Percentiles rank a stretch among this genome's conserved stretches.
Conservation (phyloP, 164 flowering plant species). For the Buxus sempervirens region DNA sequence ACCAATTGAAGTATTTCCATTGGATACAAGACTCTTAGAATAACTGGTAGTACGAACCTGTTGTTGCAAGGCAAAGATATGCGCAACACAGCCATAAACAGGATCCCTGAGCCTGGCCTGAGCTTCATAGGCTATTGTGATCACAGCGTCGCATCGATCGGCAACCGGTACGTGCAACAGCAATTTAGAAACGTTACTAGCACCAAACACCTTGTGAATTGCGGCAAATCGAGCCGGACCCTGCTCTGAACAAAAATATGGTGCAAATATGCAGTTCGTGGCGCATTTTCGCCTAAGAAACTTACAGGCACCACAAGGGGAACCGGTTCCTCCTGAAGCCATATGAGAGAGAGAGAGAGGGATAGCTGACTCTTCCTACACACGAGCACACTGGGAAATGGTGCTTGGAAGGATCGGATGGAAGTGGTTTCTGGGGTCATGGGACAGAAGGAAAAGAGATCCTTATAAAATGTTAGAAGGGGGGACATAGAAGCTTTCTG, state of each 20-base stretch:
- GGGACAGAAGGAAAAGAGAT: conserved; percentile 22
- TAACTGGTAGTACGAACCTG: conserved; percentile 48
- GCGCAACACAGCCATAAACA: conserved; percentile 95
- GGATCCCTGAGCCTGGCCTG: conserved; percentile 92
- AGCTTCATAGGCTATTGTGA: conserved; percentile 96
- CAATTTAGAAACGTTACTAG: conserved; percentile 90
- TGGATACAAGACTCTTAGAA: too few relatives aligned
- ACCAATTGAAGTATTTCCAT: too few relatives aligned
- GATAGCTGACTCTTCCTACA: conserved; percentile 13
- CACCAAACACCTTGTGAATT: conserved; percentile 96
- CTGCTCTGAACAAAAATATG: conserved; percentile 90
- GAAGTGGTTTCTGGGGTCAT: conserved; percentile 3
- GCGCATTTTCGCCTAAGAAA: conserved; percentile 91
- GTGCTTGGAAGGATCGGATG: conserved; percentile 21
- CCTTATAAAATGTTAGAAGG: conserved; percentile 33
- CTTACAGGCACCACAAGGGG: conserved; percentile 99
- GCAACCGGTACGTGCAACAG: conserved; percentile 67
- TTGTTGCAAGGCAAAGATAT: conserved; percentile 88
- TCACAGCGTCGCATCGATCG: conserved; percentile 90
- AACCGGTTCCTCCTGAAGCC: conserved; percentile 50
- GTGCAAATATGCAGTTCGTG: conserved; percentile 83
- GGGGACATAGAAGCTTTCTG: conserved; percentile 46
- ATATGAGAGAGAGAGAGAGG: conserved; percentile 4
- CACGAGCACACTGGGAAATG: conserved; percentile 61
- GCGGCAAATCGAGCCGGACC: conserved; percentile 94